These are phyloP conservation scores for Populus hybrid DNA, from an alignment of 441 rosid species.

Conservation along the genomic window DNA sequence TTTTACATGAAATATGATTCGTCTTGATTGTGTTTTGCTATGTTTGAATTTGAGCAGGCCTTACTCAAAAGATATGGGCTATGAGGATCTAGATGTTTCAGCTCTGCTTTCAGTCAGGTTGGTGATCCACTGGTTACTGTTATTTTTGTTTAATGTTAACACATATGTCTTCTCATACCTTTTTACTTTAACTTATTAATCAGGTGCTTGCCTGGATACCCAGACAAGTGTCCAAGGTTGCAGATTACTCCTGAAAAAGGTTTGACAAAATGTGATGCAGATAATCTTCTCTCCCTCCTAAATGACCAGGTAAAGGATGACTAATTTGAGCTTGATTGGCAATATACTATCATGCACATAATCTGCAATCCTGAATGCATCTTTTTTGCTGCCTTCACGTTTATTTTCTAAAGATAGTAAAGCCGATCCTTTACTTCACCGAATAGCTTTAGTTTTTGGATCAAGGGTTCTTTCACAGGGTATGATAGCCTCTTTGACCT, in stretches of 20 bases:
- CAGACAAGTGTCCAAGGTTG: slow-evolving; percentile 88
- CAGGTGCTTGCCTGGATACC: slow-evolving; percentile 97
- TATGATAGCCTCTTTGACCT: not conserved
- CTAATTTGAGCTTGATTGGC: not conserved
- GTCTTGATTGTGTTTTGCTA: slow-evolving; percentile 14
- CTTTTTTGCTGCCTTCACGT: slow-evolving; percentile 6
- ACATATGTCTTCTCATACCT: slow-evolving; percentile 12
- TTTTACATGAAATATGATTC: slow-evolving; percentile 8
- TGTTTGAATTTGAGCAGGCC: slow-evolving; percentile 60
- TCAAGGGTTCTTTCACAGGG: not conserved
- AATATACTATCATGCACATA: not conserved
- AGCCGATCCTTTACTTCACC: not conserved
- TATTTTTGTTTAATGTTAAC: slow-evolving; percentile 2
- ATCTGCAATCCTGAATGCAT: not conserved
- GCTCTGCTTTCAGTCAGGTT: slow-evolving; percentile 82
- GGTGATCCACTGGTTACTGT: slow-evolving; percentile 11
- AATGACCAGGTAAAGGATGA: slow-evolving; percentile 64
- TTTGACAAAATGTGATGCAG: slow-evolving; percentile 61
- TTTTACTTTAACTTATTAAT: slow-evolving; percentile 14
- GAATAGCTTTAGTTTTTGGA: not conserved
- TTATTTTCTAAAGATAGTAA: not conserved
- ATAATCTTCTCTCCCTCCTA: slow-evolving; percentile 76
- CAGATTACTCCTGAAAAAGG: slow-evolving; percentile 83
- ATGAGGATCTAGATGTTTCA: slow-evolving; percentile 79
- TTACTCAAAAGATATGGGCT: slow-evolving; percentile 88